A percentile compares a stretch with the other conserved stretches of the same genome.
Evolutionary conservation across 1,284 basidiomycete genomes (phyloP).

Genomic region (Clitocybe nebularis): DNA sequence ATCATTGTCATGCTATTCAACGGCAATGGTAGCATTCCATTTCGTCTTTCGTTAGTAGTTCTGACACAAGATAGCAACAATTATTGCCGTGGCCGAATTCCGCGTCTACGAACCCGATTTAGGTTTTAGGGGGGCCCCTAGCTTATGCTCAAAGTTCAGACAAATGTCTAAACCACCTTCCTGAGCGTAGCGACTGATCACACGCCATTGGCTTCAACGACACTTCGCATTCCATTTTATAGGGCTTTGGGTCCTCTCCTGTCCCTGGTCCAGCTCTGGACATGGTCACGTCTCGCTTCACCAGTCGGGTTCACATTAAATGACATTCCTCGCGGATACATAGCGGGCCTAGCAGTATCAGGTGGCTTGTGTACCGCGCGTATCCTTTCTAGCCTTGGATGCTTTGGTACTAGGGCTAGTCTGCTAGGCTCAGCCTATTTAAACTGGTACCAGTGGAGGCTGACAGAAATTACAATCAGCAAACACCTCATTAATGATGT

Average conservation of each 20-base stretch:
- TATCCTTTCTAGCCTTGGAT: neutral
- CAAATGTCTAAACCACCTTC: too few species aligned
- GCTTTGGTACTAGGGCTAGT: neutral
- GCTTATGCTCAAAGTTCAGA: too few species aligned
- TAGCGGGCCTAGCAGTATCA: constrained; percentile 5
- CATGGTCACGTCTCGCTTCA: neutral
- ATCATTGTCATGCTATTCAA: neutral
- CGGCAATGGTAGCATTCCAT: neutral
- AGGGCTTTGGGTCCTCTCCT: neutral
- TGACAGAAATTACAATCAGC: neutral
- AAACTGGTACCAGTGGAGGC: neutral
- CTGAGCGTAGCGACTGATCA: too few species aligned
- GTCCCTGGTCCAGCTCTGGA: too few species aligned
- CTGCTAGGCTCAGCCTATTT: constrained; percentile 5
- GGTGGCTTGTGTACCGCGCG: constrained; percentile 6
- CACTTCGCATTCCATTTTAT: too few species aligned
- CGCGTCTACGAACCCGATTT: too few species aligned
- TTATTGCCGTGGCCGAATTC: neutral
- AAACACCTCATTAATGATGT: neutral
- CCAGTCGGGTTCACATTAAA: neutral
- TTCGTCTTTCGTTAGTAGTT: constrained; percentile 1
- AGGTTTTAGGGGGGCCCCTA: too few species aligned
- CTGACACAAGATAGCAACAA: too few species aligned
- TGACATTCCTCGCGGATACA: constrained; percentile 8
- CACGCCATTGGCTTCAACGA: too few species aligned